Conservation (phyloP, 805 yeast species). For the Candida insectorum region DNA sequence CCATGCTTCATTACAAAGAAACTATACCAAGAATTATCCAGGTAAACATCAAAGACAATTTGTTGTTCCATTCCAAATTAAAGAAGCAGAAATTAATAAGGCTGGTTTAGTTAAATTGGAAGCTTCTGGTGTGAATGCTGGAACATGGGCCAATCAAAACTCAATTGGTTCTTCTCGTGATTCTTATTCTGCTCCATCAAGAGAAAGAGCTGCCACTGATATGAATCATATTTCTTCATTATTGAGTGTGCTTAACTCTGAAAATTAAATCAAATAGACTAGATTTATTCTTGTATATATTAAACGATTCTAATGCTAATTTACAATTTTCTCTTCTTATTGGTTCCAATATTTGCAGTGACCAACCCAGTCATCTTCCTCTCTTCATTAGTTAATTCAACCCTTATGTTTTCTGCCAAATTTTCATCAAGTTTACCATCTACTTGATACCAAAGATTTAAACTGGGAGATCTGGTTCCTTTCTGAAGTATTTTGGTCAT, state of each 20-base stretch:
- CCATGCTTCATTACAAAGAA: conserved; percentile 34
- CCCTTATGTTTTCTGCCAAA: conserved; percentile 61
- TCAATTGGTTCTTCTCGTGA: conserved; percentile 3
- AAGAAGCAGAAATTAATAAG: conserved; percentile 35
- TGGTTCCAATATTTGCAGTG: conserved; percentile 13
- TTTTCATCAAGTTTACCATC: conserved; percentile 71
- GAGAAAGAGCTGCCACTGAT: conserved; percentile 33
- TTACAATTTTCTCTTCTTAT: conserved; percentile 29
- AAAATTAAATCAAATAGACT: no score
- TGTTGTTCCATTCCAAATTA: conserved; percentile 39
- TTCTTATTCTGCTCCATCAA: conserved; percentile 25
- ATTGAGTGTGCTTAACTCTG: conserved; percentile 6
- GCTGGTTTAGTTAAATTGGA: conserved; percentile 35
- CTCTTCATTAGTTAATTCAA: conserved; percentile 54
- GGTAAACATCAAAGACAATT: conserved; percentile 43
- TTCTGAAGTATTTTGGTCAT: conserved; percentile 60
- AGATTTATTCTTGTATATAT: background rate
- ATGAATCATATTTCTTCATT: conserved; percentile 9
- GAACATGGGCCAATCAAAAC: conserved; percentile 35
- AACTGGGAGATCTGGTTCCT: conserved; percentile 60
- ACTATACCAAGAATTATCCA: conserved; percentile 36
- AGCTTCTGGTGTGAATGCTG: conserved; percentile 40
- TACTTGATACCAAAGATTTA: conserved; percentile 79
- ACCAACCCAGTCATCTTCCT: conserved; percentile 37
- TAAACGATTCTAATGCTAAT: no score